Evolutionary conservation across 179 eudicot species (phyloP).

Genomic region (Beta corolliflora): DNA sequence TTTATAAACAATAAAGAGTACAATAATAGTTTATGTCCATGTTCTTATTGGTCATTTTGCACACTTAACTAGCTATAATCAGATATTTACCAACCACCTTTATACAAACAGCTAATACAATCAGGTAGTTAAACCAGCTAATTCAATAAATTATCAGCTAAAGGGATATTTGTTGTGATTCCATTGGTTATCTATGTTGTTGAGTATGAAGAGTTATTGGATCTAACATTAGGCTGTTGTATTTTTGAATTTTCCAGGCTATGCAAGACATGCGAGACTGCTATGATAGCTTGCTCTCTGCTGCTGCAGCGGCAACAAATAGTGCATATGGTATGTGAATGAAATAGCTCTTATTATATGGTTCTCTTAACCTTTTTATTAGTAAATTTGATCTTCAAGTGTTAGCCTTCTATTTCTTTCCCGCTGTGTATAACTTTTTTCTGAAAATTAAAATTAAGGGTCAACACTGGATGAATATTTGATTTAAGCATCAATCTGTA

Average conservation of each 20-base stretch:
- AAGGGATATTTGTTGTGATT: not conserved
- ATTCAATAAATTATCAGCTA: not conserved
- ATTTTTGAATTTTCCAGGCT: conserved; percentile 48
- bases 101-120: no score
- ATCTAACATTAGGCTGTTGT: not conserved
- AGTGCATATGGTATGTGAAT: conserved; percentile 75
- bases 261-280: conserved; percentile 91
- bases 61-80: no score
- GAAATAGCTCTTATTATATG: not conserved
- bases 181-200: not conserved
- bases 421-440: not conserved
- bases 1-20: no score
- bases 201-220: not conserved
- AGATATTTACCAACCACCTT: no score
- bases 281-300: conserved; percentile 88
- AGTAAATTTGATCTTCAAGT: not conserved
- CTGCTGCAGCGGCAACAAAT: conserved; percentile 86
- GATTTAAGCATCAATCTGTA: not conserved
- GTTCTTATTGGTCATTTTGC: no score
- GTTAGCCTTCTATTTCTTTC: not conserved
- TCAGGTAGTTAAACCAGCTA: no score
- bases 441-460: not conserved
- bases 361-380: not conserved
- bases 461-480: not conserved
- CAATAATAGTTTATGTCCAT: no score